Evolutionary conservation across 2,329 filamentous ascomycete genomes (phyloP).

Genomic region (Claviceps citrina): DNA sequence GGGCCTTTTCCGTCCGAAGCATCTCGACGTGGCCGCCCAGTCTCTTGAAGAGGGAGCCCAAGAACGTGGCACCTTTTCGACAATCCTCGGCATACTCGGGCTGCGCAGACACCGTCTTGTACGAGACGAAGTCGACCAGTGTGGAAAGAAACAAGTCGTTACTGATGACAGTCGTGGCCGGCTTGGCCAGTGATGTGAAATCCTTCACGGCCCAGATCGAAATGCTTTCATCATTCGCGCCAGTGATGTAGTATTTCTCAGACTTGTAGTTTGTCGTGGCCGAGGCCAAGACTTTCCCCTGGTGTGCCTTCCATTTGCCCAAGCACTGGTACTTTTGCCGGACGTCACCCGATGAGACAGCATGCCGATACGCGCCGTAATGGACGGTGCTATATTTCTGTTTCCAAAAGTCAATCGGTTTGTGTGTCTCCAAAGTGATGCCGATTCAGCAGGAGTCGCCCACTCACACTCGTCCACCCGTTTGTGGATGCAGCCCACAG

Average conservation of each 20-base stretch:
- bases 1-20: constrained; percentile 62
- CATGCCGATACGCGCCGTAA: constrained; percentile 39
- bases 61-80: constrained; percentile 76
- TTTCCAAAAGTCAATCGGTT: no score
- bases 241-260: constrained; percentile 79
- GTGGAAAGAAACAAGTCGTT: constrained; percentile 50
- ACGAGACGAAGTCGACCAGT: constrained; percentile 74
- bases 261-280: constrained; percentile 54
- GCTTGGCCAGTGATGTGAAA: constrained; percentile 13
- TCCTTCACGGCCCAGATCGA: constrained; percentile 68
- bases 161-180: constrained; percentile 21
- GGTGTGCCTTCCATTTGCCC: constrained; percentile 65
- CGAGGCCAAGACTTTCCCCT: constrained; percentile 76
- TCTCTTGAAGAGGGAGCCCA: constrained; percentile 80
- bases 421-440: not conserved
- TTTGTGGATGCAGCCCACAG: constrained; percentile 82
- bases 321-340: constrained; percentile 74
- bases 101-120: constrained; percentile 79
- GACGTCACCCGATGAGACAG: constrained; percentile 33
- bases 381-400: constrained; percentile 54
- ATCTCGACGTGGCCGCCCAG: constrained; percentile 82
- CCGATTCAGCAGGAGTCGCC: no score
- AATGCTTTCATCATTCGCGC: constrained; percentile 80
- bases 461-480: constrained; percentile 64
- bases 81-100: constrained; percentile 83